Base-by-base conservation (phyloP, 163 green algal genomes). In the Chloromonas sp. region DNA sequence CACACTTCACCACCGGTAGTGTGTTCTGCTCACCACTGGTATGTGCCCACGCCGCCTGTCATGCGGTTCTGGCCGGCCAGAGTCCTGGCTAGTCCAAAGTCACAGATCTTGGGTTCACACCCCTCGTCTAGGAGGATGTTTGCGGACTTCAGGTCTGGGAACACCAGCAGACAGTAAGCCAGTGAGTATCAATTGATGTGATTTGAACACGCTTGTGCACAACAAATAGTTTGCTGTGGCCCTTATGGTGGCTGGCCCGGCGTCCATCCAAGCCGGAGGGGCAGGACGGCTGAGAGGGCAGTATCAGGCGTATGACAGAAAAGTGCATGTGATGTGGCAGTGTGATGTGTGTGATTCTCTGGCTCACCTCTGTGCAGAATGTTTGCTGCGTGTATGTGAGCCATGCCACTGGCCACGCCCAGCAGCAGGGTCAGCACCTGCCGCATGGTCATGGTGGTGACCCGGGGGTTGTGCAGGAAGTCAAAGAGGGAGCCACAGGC, bases 81-180 rank as follows among this genome's bases (percentile, higher is more conserved):
- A 36, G 14, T 2, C 78, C 15, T 81, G 78, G 2, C 15, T 13
- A 96, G 90, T 15, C 93, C 93, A 87, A 96, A 94, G 82, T 95
- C 92, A 0, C 89, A 90, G n/a, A 95, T 91, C 78, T 89, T 89
- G 0, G 90, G 88, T 14, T 71, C 71, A 11, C 84, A 84, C 60
- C 61, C 14, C 78, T 89, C 87, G 76, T 94, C 88, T 77, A 95
- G 82, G 78, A 95, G 85, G 58, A 95, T 85, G 85, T 95, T 95
- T 71, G 89, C 91, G 5, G 83, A 89, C 84, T 94, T 95, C 60
- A 95, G 85, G 87, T 94, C 92, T 77, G 81, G 2, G 57, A 82
- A 58, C 36, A 82, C 3, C 57, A n/a, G 36, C n/a, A 82, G 36
- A 14, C 78, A 62, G 5, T 2, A 82, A 14, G 3, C n/a, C 78